Evolutionary conservation across 2,329 filamentous ascomycete genomes (phyloP).

Genomic region (Diplodia sapinea): DNA sequence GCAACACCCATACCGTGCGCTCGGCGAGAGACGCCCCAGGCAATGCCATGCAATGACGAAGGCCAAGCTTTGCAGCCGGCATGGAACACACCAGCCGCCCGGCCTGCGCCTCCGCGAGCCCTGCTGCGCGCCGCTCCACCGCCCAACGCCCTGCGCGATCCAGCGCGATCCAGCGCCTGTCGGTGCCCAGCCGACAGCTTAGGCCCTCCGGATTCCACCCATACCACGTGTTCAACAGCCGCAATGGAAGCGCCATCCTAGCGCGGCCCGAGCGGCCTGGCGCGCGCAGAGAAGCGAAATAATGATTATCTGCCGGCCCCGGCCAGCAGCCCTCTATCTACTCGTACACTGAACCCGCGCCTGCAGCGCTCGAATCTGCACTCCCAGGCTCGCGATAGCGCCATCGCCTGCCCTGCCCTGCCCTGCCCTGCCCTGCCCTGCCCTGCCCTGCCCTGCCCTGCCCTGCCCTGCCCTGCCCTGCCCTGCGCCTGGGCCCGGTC

Average conservation of each 20-base stretch:
- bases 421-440: too few species aligned
- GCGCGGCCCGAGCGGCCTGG: constrained; percentile 23
- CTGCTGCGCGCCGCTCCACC: constrained; percentile 9
- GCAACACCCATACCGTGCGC: constrained; percentile 6
- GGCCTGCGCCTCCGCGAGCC: neutral
- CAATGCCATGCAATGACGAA: constrained; percentile 3
- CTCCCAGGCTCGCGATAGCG: constrained; percentile 2
- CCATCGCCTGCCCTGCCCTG: constrained; percentile 8
- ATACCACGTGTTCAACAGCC: constrained; percentile 24
- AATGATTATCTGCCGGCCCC: constrained; percentile 20
- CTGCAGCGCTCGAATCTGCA: constrained; percentile 4
- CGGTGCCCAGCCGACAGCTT: neutral
- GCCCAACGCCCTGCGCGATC: constrained; percentile 1
- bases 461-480: neutral
- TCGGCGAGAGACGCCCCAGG: constrained; percentile 8
- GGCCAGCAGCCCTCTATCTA: neutral
- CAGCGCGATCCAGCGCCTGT: neutral
- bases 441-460: neutral
- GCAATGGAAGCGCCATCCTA: constrained; percentile 11
- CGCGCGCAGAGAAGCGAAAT: constrained; percentile 24
- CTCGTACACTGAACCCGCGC: neutral
- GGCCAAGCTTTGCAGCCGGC: constrained; percentile 22
- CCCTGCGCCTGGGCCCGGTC: constrained; percentile 11
- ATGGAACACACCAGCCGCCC: neutral
- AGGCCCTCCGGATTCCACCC: constrained; percentile 12